phyloP scores from a whole-genome alignment of 2,329 filamentous ascomycete species.

The Fusarium humuli region DNA sequence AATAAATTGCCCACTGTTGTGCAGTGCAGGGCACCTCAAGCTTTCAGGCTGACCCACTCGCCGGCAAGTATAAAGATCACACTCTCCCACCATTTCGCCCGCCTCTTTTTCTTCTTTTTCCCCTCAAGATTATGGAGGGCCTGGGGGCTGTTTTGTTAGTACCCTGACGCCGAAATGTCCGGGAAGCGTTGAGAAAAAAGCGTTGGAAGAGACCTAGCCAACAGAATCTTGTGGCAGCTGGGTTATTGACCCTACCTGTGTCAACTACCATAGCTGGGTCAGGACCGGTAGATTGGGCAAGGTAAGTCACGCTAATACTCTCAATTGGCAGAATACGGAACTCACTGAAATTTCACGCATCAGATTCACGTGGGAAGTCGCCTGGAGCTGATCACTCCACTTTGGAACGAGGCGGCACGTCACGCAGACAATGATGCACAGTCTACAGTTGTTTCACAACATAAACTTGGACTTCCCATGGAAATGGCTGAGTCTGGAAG shows the following conservation, averaged over 20 bases:
- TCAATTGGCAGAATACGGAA: no score
- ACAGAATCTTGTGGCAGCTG: neutral
- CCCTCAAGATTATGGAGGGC: neutral
- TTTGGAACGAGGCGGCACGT: neutral
- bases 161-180: no score
- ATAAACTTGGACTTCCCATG: neutral
- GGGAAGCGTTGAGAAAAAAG: neutral
- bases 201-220: neutral
- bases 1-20: neutral
- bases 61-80: neutral
- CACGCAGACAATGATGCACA: conserved; percentile 17
- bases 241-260: neutral
- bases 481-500: conserved; percentile 14
- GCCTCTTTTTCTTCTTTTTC: neutral
- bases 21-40: neutral
- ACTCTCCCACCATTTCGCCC: neutral
- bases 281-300: neutral
- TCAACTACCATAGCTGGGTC: neutral
- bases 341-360: neutral
- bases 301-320: neutral
- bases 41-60: neutral
- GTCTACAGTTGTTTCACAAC: neutral
- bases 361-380: conserved; percentile 3
- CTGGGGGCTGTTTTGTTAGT: neutral
- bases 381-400: neutral